Conservation (phyloP, 768 basidiomycete species). For the Zangia roseola region DNA sequence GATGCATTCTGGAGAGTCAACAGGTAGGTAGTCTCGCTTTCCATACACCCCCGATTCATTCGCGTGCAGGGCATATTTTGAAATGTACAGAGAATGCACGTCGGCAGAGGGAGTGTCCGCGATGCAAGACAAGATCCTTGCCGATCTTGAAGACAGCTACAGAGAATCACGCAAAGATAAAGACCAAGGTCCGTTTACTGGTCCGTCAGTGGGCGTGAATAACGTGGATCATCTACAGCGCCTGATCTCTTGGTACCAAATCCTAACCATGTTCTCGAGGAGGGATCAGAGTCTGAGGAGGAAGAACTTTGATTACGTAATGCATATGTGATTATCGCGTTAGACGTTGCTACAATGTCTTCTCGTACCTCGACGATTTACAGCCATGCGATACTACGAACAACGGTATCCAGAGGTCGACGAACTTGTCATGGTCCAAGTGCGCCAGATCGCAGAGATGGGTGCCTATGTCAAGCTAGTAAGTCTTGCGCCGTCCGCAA, state of each 20-base stretch:
- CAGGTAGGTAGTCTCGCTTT: slow-evolving; percentile 38
- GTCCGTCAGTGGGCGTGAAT: too few species aligned
- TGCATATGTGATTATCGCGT: not conserved
- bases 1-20: slow-evolving; percentile 87
- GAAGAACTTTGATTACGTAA: slow-evolving; percentile 16
- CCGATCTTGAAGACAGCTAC: slow-evolving; percentile 65
- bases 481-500: slow-evolving; percentile 29
- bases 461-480: slow-evolving; percentile 99
- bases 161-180: slow-evolving; percentile 47
- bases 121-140: slow-evolving; percentile 67
- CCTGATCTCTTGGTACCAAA: slow-evolving; percentile 68
- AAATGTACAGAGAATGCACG: slow-evolving; percentile 72
- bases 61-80: slow-evolving; percentile 45
- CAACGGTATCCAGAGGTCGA: slow-evolving; percentile 95
- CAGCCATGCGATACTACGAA: slow-evolving; percentile 85
- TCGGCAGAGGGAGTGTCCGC: slow-evolving; percentile 55
- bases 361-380: not conserved
- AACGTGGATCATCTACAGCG: too few species aligned
- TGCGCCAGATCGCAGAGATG: slow-evolving; percentile 99
- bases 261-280: slow-evolving; percentile 55
- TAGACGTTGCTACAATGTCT: too few species aligned
- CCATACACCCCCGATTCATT: not conserved
- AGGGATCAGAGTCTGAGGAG: slow-evolving; percentile 12
- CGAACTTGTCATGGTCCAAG: slow-evolving; percentile 99
- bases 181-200: slow-evolving; percentile 41